Conservation (phyloP, 2,329 filamentous ascomycete genomes). For the Colletotrichum higginsianum region DNA sequence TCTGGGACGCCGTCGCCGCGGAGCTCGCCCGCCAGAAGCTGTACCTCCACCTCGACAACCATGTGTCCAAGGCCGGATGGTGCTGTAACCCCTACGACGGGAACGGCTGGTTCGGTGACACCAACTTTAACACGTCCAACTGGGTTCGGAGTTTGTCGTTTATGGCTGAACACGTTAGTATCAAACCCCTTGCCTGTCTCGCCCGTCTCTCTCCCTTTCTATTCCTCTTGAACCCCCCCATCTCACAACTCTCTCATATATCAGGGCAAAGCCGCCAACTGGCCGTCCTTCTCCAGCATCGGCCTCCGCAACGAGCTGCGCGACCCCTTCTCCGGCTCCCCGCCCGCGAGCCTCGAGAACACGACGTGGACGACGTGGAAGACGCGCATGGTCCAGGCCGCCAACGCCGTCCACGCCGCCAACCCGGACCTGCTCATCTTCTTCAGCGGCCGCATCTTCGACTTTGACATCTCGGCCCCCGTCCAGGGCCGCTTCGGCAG, state of each 20-base stretch:
- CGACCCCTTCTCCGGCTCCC: conserved; percentile 57
- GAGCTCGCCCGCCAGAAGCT: conserved; percentile 64
- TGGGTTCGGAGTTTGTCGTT: conserved; percentile 67
- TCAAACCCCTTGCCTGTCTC: conserved; percentile 6
- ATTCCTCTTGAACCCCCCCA: too few relatives aligned
- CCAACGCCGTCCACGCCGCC: conserved; percentile 58
- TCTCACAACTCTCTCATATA: background rate
- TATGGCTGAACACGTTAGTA: conserved; percentile 64
- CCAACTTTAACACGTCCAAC: conserved; percentile 65
- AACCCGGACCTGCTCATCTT: conserved; percentile 64
- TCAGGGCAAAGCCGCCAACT: conserved; percentile 51
- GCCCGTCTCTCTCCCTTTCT: too few relatives aligned
- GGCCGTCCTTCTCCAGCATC: conserved; percentile 58
- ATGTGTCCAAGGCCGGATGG: conserved; percentile 64
- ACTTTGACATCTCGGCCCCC: conserved; percentile 49
- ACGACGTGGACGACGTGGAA: conserved; percentile 66
- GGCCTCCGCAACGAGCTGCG: conserved; percentile 60
- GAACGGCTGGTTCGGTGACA: conserved; percentile 67
- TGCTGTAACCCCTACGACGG: conserved; percentile 62
- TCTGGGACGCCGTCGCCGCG: conserved; percentile 68
- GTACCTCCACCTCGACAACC: conserved; percentile 65
- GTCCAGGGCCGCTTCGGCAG: conserved; percentile 47
- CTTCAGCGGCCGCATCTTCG: conserved; percentile 51
- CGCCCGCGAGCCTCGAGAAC: conserved; percentile 60
- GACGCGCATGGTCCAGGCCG: conserved; percentile 58